phyloP scores from a whole-genome alignment of 1,284 basidiomycete genomes.

The Mixia osmundae region DNA sequence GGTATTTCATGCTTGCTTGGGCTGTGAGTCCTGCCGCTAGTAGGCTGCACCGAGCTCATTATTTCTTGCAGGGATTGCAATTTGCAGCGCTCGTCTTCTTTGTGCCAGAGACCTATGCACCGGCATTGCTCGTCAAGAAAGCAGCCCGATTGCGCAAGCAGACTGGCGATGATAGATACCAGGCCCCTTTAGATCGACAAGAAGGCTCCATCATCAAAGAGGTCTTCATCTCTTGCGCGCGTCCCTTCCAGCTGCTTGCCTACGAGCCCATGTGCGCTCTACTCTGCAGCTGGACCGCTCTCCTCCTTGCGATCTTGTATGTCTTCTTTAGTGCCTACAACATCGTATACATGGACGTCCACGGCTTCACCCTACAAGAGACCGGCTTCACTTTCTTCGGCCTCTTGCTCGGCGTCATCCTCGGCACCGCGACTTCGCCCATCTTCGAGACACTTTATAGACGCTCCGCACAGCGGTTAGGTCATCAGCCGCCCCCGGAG shows the following conservation, averaged over 20 bases:
- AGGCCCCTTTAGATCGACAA: conserved; percentile 15
- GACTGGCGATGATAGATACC: conserved; percentile 22
- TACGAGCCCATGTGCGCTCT: conserved; percentile 52
- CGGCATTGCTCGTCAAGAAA: conserved; percentile 37
- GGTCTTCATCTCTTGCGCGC: no score
- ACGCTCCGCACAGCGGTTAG: conserved; percentile 20
- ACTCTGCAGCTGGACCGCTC: conserved; percentile 35
- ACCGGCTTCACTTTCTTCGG: conserved; percentile 44
- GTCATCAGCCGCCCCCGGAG: conserved; percentile 39
- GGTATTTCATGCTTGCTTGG: conserved; percentile 39
- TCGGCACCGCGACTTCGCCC: no score
- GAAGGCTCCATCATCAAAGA: conserved; percentile 38
- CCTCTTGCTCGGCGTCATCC: conserved; percentile 45
- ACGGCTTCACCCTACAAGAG: conserved; percentile 33
- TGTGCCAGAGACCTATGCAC: conserved; percentile 48
- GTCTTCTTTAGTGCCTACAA: conserved; percentile 45
- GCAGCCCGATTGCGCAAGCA: conserved; percentile 30
- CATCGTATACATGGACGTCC: conserved; percentile 34
- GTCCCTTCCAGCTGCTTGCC: conserved; percentile 28
- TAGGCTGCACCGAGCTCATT: no score
- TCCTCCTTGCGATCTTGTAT: conserved; percentile 51
- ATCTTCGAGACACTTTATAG: no score
- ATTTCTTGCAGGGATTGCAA: no score
- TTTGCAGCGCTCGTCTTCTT: conserved; percentile 28
- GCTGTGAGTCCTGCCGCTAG: no score